Percentiles rank a stretch among this genome's conserved stretches.
These are phyloP conservation scores for Effrenium voratum DNA, from an alignment of 73 alveolate species.

Conservation along the genomic window DNA sequence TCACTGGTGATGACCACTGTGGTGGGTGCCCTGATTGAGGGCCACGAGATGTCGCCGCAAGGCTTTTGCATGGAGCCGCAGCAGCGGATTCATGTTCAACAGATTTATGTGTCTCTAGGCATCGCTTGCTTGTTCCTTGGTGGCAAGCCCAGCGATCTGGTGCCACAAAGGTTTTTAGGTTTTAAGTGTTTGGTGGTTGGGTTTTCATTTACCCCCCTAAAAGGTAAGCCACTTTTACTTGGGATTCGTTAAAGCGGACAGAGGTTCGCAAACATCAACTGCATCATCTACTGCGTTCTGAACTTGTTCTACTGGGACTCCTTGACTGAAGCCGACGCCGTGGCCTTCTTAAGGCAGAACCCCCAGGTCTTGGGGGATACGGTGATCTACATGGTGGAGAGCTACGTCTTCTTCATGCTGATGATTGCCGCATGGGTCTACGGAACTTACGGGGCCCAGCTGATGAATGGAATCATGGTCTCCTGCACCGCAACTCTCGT, in stretches of 20 bases:
- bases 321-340: constrained; percentile 35
- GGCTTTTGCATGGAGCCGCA: constrained; percentile 24
- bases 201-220: too few species aligned
- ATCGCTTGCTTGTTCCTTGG: constrained; percentile 35
- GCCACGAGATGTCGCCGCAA: constrained; percentile 63
- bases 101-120: constrained; percentile 40
- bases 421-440: constrained; percentile 51
- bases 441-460: constrained; percentile 35
- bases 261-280: constrained; percentile 57
- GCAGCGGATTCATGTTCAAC: background rate
- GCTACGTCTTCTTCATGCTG: constrained; percentile 16
- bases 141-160: background rate
- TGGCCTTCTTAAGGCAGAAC: constrained; percentile 23
- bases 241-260: too few species aligned
- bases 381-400: constrained; percentile 83
- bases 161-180: too few species aligned
- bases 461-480: background rate
- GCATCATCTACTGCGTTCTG: constrained; percentile 66
- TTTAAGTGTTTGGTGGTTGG: too few species aligned
- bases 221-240: too few species aligned
- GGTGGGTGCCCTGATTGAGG: constrained; percentile 63
- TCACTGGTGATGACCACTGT: constrained; percentile 69
- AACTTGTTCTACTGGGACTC: constrained; percentile 65
- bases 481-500: background rate
- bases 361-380: constrained; percentile 86